Evolutionary conservation across 2,329 filamentous ascomycete species (phyloP), one percentile per base, ranked within the genome.

Genomic region (Keithomyces neogunnii): DNA sequence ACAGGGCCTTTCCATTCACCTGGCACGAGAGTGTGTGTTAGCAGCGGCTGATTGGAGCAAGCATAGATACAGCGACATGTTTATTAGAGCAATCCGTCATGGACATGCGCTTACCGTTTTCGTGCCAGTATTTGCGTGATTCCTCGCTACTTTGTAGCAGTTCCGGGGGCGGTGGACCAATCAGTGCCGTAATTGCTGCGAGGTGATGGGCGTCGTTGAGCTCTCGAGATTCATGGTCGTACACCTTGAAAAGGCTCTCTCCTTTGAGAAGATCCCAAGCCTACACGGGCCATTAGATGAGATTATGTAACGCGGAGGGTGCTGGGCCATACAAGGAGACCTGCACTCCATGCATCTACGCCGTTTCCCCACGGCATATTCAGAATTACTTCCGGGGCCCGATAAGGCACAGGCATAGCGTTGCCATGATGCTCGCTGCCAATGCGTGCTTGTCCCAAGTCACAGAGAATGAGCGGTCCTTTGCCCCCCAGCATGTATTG

Each of bases 381-480:
- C 13, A 70, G 59, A 55, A 70, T 64, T 5, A 71, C 62, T 51
- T 71, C 69, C 0, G 67, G 68, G 28, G 67, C 62, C n/a, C 65
- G 61, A 48, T 66, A 66, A 2, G 53, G 60, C 6, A 59, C 4
- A 5, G 64, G 64, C 62, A 66, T 66, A 5, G 60, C 63, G 3
- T 53, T 57, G 1, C 60, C 53, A 5, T 36, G 44, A 9, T 61
- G 59, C 47, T 57, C 43, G 1, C 45, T 42, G 2, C 64, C 64
- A 30, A 65, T 60, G n/a, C 63, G 60, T n/a, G 69, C 68, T 52
- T 68, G 63, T 10, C 69, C 65, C 1, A 71, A 55, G 52, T 73
- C 68, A 43, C 58, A 62, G 6, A 72, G 56, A 6, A 55, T 57
- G 5, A 70, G 62, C 0, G 55, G 45, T 0, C 66, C 68, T 26